Evolutionary conservation across 345 rosid species (phyloP), one percentile per base, ranked within the genome.

Genomic region (Eucalyptus globulus): DNA sequence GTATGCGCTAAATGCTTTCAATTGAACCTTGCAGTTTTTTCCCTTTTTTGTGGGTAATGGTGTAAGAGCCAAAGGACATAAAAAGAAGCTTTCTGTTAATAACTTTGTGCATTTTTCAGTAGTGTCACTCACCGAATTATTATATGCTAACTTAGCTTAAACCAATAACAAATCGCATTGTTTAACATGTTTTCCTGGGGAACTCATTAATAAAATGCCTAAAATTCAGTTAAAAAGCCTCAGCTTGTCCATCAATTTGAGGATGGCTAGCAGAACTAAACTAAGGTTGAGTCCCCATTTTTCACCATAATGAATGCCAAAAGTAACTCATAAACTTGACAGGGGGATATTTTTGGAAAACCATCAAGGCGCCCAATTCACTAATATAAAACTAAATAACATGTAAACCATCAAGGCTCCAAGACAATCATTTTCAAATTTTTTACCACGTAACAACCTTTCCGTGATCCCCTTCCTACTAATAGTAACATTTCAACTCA

Each of bases 71-170:
- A 29, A 62, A 62, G 69, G 31, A 62, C 34, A 29, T 62, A 24
- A 58, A 53, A 53, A 21, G 29, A 56, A 0, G 62, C 69, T 62
- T 27, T 27, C 8, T 29, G 31, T 27, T 3, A 29, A 6, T 0
- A 29, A 29, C 72, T 29, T 62, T 62, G 34, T 29, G 34, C 34
- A 29, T 29, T 62, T 62, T 62, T 29, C 44, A 31, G 4, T 69
- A 34, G 80, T 9, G 34, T 69, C 22, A 69, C 22, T 31, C 44
- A 69, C 44, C 4, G 21, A 69, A 34, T 69, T 34, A 9, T 31
- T 69, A 69, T 69, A 69, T 69, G 24, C 80, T 31, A 69, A 31
- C 13, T 69, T 11, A 17, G 80, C 80, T 16, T 69, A 17, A 69
- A 69, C 80, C 80, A 69, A 37, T 17, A 34, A 34, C 19, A 34